These are phyloP conservation scores for Miscanthus lutarioriparius DNA, from an alignment of 176 grass and related monocot genomes.

Conservation along the genomic window DNA sequence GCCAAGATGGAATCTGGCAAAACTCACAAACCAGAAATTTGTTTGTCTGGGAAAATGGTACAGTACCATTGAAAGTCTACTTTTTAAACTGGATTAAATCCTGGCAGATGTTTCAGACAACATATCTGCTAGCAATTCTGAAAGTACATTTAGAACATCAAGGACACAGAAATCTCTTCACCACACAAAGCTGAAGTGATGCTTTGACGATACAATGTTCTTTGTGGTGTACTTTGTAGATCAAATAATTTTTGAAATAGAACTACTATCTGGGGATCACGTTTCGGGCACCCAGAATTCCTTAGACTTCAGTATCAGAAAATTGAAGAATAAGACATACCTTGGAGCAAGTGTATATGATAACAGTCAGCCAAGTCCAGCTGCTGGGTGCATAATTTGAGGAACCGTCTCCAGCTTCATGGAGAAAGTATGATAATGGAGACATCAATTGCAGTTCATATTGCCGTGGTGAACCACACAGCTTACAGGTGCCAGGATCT, in stretches of 20 bases:
- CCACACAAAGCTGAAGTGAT: not conserved
- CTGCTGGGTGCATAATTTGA: slow-evolving; percentile 58
- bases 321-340: slow-evolving; percentile 42
- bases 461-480: slow-evolving; percentile 53
- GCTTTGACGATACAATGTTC: not conserved
- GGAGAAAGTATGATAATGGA: slow-evolving; percentile 80
- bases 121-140: not conserved
- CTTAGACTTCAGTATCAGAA: not conserved
- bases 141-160: not conserved
- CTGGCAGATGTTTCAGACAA: not conserved
- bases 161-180: not conserved
- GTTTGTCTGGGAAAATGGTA: not conserved
- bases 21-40: not conserved
- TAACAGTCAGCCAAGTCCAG: slow-evolving; percentile 87
- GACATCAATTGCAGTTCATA: slow-evolving; percentile 96
- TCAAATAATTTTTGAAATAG: slow-evolving; percentile 6
- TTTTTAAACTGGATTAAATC: slow-evolving; percentile 11
- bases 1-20: not conserved
- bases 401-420: slow-evolving; percentile 60
- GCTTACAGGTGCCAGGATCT: slow-evolving; percentile 53
- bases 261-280: not conserved
- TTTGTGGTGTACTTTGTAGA: not conserved
- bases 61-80: not conserved
- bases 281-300: not conserved
- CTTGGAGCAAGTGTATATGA: slow-evolving; percentile 75